These are phyloP conservation scores for Naganishia onofrii DNA, from an alignment of 768 basidiomycete genomes.

Conservation along the genomic window DNA sequence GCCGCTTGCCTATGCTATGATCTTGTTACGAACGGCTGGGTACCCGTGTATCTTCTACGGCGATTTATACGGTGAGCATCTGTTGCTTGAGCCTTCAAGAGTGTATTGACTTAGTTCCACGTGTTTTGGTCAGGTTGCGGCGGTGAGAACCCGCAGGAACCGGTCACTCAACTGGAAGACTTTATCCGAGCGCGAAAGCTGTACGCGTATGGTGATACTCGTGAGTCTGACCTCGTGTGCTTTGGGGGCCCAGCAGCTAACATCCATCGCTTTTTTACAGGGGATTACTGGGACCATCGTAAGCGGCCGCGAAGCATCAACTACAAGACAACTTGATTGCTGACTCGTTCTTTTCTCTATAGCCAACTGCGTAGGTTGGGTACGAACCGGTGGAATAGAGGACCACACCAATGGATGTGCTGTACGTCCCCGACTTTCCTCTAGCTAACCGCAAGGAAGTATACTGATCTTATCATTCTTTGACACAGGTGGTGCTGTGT, in stretches of 20 bases:
- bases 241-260: not conserved
- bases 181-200: constrained; percentile 49
- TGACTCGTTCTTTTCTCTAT: not conserved
- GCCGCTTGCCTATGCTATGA: constrained; percentile 55
- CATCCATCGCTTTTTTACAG: not conserved
- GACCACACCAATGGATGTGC: constrained; percentile 53
- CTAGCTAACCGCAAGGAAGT: not conserved
- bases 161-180: constrained; percentile 53
- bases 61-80: constrained; percentile 11
- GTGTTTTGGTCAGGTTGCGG: constrained; percentile 53
- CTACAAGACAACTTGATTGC: too few species aligned
- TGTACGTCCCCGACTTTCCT: constrained; percentile 3
- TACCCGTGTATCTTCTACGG: constrained; percentile 48
- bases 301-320: not conserved
- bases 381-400: constrained; percentile 52
- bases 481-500: constrained; percentile 38
- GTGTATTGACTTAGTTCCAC: too few species aligned
- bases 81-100: not conserved
- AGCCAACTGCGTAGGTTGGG: constrained; percentile 55
- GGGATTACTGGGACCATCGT: constrained; percentile 34
- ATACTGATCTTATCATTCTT: not conserved
- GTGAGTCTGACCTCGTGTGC: constrained; percentile 8
- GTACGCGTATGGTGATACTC: constrained; percentile 39
- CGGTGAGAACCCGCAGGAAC: constrained; percentile 52
- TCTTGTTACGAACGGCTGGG: constrained; percentile 53